phyloP scores from a whole-genome alignment of 768 basidiomycete genomes.

The Lactifluus volemus region DNA sequence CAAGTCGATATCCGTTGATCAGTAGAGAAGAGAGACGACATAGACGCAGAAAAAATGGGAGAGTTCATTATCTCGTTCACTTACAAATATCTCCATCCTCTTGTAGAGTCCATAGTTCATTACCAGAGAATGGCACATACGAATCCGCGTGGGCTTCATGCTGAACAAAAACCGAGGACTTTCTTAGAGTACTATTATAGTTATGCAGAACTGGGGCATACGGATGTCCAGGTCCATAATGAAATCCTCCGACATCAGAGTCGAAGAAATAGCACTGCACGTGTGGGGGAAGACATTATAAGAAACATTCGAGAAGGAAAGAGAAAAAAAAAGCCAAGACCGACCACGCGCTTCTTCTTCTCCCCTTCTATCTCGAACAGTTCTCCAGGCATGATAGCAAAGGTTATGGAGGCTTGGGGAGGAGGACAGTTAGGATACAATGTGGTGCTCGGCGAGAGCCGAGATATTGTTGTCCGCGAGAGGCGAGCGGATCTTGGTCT shows the following conservation, averaged over 20 bases:
- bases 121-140: conserved; percentile 98
- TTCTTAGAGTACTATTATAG: conserved; percentile 10
- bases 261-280: conserved; percentile 97
- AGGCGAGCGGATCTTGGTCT: neutral
- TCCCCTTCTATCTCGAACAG: conserved; percentile 47
- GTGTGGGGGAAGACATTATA: neutral
- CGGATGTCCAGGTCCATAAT: conserved; percentile 98
- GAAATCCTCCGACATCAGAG: conserved; percentile 98
- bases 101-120: conserved; percentile 99
- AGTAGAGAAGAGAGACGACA: neutral
- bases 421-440: neutral
- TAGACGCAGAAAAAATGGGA: neutral
- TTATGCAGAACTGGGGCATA: conserved; percentile 28
- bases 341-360: conserved; percentile 81
- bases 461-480: conserved; percentile 9
- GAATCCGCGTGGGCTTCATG: conserved; percentile 97
- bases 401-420: neutral
- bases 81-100: conserved; percentile 99
- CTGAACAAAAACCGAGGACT: conserved; percentile 31
- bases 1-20: neutral
- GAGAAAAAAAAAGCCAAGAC: conserved; percentile 26
- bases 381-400: conserved; percentile 24
- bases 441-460: conserved; percentile 9
- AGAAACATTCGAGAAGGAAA: neutral
- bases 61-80: conserved; percentile 27